These are phyloP conservation scores for Syncephalastrum racemosum DNA, from an alignment of 371 early-diverging fungal species.

Conservation along the genomic window DNA sequence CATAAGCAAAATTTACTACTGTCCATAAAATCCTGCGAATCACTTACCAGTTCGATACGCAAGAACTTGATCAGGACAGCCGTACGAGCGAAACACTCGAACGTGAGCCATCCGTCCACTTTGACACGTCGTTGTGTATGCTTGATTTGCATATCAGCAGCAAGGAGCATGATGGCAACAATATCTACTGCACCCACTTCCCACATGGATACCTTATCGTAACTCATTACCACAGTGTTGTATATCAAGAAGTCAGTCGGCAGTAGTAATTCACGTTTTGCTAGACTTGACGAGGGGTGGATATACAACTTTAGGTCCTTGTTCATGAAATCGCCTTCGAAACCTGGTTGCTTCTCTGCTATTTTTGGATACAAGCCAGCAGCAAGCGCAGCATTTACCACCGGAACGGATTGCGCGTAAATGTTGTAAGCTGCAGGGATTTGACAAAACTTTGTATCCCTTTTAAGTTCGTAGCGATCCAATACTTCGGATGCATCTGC, in stretches of 20 bases:
- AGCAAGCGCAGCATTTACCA: constrained; percentile 66
- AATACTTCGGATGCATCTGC: constrained; percentile 16
- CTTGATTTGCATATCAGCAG: constrained; percentile 57
- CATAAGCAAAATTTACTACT: not conserved
- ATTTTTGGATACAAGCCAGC: constrained; percentile 71
- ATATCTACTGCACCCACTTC: constrained; percentile 53
- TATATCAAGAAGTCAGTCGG: constrained; percentile 51
- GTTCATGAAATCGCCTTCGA: constrained; percentile 15
- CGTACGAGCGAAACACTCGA: constrained; percentile 64
- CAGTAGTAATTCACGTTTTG: constrained; percentile 28
- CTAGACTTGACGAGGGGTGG: constrained; percentile 64
- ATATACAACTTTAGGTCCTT: constrained; percentile 36
- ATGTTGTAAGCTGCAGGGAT: constrained; percentile 49
- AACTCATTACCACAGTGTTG: constrained; percentile 57
- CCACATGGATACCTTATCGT: constrained; percentile 55
- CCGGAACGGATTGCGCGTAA: constrained; percentile 41
- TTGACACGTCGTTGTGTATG: constrained; percentile 53
- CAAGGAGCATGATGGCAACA: constrained; percentile 53
- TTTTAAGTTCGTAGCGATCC: constrained; percentile 22
- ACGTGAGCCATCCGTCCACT: constrained; percentile 64
- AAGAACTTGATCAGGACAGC: constrained; percentile 60
- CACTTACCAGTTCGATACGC: constrained; percentile 51
- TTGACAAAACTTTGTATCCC: constrained; percentile 37
- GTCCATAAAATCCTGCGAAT: not conserved
- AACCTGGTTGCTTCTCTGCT: constrained; percentile 26